Evolutionary conservation across 2,329 filamentous ascomycete species (phyloP), one percentile per base, ranked within the genome.

Genomic region (Endoconidiophora polonica): DNA sequence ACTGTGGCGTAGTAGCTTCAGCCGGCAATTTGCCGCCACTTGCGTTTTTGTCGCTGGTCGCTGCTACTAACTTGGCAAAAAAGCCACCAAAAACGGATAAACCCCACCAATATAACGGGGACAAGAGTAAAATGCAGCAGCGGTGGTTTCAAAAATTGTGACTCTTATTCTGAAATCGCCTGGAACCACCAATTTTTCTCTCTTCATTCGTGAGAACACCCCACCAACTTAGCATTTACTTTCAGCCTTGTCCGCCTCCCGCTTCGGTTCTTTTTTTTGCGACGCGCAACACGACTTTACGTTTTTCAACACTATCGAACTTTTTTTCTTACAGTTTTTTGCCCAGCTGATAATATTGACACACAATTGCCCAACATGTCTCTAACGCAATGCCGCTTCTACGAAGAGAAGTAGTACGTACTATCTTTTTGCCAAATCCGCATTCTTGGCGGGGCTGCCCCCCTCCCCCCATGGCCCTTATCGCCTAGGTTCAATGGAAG

Each of bases 381-480:
- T 70, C 79, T 94, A 73, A 91, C 85, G 65, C 94, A 94, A 72
- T 94, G 85, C 69, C 86, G 87, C 62, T 95, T 93, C 70, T 95
- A 94, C 67, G 87, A 94, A 76, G 86, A 94, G 72, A 94, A 94
- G 70, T 95, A 83, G 56, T 54, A 54, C 44, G 52, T 54, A 41
- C 22, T 44, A 22, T 29, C 46, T 22, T 63, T 50, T 37, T 41
- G 29, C 29, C 1, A 33, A 12, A 33, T 33, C 29, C 29, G 9
- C 29, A 33, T 33, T 33, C 29, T 33, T 33, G 29, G 29, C 29
- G 29, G 29, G 29, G 29, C 29, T 12, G 29, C 29, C 29, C 29
- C 16, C 47, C 24, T 41, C 38, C 37, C n/a, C 44, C 38, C 18
- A n/a, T 24, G 16, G 37, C 23, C 26, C 43, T 47, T 23, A 23